Base-by-base conservation (phyloP, 1,139 yeast genomes). In the Protomyces inouyei region DNA sequence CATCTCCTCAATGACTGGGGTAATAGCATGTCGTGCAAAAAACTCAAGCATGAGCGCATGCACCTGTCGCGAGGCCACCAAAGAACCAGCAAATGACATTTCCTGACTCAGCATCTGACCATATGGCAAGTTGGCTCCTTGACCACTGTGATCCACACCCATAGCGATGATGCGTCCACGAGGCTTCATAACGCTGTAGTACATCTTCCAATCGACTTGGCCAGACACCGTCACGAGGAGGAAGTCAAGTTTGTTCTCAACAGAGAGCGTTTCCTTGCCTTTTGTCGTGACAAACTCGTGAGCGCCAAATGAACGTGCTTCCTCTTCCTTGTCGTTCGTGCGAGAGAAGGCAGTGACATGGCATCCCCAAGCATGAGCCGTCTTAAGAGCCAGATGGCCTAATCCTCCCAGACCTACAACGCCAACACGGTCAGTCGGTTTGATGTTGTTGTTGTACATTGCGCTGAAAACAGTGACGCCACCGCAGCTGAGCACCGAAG, bases 381-480 rank as follows among this genome's bases (percentile, higher is more conserved):
- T 76, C 70, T 74, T 76, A 59, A 78, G 70, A 16, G 77, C 79
- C 69, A 77, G 71, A 68, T 76, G 79, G n/a, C 80, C 80, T 67
- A 78, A 73, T 9, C 80, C 80, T 57, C 80, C 80, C 67, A 78
- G 74, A 38, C 80, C 79, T 63, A 77, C 71, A 66, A 77, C 71
- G 52, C 78, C 80, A 18, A 77, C 76, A 51, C 72, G 73, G 64
- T 71, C 73, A 18, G 75, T 76, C 23, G 73, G 73, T 14, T 73
- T 72, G 60, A 73, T 72, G 43, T 68, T 67, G 68, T 74, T 73
- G 69, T 77, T 71, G 46, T 73, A 74, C 66, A 77, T 70, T 16
- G 80, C 80, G 6, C 78, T 73, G 71, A 71, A 77, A 21, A 74
- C 75, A 3, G 79, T 76, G 67, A 76, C 71, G 12, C 79, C 79